These are phyloP conservation scores for Aspergillus japonicus DNA, from an alignment of 2,329 filamentous ascomycete species.

Conservation along the genomic window DNA sequence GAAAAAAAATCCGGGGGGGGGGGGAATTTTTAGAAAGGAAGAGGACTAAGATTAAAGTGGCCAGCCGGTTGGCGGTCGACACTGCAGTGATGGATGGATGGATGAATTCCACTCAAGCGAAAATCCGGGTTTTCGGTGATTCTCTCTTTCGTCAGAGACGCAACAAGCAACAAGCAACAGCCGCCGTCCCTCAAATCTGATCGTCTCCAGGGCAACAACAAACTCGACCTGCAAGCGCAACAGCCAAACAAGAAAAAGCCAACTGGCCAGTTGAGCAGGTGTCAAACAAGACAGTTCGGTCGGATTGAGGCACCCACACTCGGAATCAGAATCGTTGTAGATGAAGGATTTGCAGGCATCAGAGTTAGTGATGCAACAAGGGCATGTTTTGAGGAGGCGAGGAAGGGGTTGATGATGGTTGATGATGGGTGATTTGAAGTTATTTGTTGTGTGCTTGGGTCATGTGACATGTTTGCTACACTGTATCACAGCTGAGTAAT, in stretches of 20 bases:
- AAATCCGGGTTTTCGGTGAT: constrained; percentile 2
- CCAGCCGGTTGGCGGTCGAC: background rate
- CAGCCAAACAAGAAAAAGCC: constrained; percentile 2
- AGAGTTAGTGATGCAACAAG: no score
- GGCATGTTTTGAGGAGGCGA: no score
- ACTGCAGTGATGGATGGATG: background rate
- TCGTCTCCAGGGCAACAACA: constrained; percentile 42
- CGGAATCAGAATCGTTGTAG: no score
- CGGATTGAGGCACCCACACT: no score
- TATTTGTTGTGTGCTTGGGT: no score
- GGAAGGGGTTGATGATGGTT: no score
- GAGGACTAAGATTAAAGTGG: no score
- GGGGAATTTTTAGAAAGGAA: background rate
- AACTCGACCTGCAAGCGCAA: constrained; percentile 17
- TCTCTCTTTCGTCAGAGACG: constrained; percentile 15
- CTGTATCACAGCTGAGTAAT: no score
- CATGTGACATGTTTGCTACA: no score
- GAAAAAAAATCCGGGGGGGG: background rate
- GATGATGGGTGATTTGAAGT: no score
- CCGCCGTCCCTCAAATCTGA: constrained; percentile 11
- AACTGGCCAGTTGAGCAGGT: background rate
- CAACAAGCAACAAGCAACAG: background rate
- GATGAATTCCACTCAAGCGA: background rate
- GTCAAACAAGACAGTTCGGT: background rate
- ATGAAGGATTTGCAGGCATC: no score